phyloP scores from a whole-genome alignment of 1,139 yeast species.

The Yarrowia galli region DNA sequence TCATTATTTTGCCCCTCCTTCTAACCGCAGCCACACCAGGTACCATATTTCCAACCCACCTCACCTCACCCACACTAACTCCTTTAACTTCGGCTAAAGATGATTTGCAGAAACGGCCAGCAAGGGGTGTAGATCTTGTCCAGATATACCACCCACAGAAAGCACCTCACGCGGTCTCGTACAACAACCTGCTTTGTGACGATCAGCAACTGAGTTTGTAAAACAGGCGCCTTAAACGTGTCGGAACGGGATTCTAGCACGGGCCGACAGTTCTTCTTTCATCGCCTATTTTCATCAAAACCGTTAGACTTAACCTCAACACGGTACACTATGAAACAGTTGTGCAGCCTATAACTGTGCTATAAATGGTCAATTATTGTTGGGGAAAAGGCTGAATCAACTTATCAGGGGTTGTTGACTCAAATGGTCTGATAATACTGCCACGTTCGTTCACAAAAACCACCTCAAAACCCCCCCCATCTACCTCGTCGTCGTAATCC shows the following conservation, averaged over 20 bases:
- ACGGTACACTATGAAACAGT: too few relatives aligned
- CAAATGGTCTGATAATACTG: neutral
- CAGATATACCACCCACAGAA: neutral
- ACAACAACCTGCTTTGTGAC: neutral
- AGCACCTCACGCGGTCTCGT: neutral
- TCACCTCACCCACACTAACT: too few relatives aligned
- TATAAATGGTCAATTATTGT: too few relatives aligned
- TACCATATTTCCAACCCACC: too few relatives aligned
- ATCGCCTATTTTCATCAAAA: too few relatives aligned
- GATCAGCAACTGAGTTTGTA: neutral
- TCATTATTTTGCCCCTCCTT: too few relatives aligned
- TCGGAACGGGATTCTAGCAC: too few relatives aligned
- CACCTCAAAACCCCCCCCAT: neutral
- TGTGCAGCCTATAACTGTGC: too few relatives aligned
- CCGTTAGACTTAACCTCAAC: too few relatives aligned
- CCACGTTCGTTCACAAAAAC: neutral
- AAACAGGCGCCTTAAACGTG: too few relatives aligned
- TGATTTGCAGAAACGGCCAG: conserved; percentile 5
- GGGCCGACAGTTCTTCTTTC: too few relatives aligned
- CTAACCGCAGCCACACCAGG: too few relatives aligned
- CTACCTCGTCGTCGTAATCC: neutral
- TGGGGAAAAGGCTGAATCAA: neutral
- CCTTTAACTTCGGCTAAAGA: neutral
- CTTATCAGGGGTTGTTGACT: neutral
- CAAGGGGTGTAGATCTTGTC: conserved; percentile 16